Evolutionary conservation across 2,329 filamentous ascomycete species (phyloP).

Genomic region (Penicillium sumatraense): DNA sequence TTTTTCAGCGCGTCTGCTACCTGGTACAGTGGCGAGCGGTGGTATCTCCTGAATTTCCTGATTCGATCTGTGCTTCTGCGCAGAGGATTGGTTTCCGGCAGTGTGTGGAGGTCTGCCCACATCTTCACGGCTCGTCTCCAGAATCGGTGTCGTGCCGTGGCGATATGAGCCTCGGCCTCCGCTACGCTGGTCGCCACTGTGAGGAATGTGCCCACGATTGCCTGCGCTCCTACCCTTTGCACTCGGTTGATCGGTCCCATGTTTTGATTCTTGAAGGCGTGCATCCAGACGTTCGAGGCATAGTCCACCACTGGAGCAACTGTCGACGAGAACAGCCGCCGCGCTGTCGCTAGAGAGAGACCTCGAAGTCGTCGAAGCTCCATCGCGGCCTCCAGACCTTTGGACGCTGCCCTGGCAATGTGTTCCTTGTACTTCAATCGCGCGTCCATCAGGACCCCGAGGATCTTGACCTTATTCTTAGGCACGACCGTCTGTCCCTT

Average conservation of each 20-base stretch:
- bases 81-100: constrained; percentile 22
- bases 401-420: constrained; percentile 25
- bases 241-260: constrained; percentile 26
- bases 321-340: constrained; percentile 26
- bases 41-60: constrained; percentile 19
- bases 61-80: constrained; percentile 20
- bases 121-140: constrained; percentile 26
- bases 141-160: constrained; percentile 20
- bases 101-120: constrained; percentile 21
- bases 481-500: constrained; percentile 24
- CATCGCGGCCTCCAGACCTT: constrained; percentile 27
- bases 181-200: constrained; percentile 28
- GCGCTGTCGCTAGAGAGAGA: constrained; percentile 23
- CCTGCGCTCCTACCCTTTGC: constrained; percentile 30
- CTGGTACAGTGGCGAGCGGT: constrained; percentile 12
- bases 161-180: constrained; percentile 30
- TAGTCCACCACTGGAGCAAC: constrained; percentile 34
- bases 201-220: constrained; percentile 30
- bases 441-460: constrained; percentile 29
- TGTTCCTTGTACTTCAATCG: constrained; percentile 33
- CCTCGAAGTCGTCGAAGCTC: constrained; percentile 19
- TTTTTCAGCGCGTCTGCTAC: constrained; percentile 14
- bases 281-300: constrained; percentile 25
- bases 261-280: constrained; percentile 22
- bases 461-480: constrained; percentile 25